Conservation (phyloP, 805 yeast genomes). For the Candida taoyuanica region DNA sequence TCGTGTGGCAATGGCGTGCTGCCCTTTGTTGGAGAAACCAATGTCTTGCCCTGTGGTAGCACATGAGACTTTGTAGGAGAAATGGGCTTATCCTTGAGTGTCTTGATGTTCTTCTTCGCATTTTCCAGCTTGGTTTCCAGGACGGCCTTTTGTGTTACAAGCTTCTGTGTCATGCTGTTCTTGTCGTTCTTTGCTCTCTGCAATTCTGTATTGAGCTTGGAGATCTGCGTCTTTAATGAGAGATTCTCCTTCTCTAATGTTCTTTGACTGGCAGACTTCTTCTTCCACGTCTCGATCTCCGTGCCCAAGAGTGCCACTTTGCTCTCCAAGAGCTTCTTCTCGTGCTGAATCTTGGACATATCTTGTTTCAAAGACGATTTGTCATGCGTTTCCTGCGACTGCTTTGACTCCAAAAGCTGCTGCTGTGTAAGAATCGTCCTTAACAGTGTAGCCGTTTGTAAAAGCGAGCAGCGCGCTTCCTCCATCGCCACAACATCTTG, state of each 20-base stretch:
- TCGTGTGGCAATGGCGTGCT: constrained; percentile 6
- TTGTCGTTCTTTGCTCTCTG: constrained; percentile 28
- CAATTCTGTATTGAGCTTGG: constrained; percentile 31
- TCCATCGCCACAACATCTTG: constrained; percentile 13
- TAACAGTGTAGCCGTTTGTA: constrained; percentile 19
- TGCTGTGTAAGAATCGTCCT: constrained; percentile 20
- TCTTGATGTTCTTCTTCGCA: constrained; percentile 30
- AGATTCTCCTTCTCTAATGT: constrained; percentile 28
- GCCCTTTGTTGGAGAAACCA: constrained; percentile 17
- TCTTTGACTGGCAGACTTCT: constrained; percentile 16
- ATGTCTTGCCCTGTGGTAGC: too few species aligned
- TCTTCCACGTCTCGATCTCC: constrained; percentile 26
- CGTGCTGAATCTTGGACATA: constrained; percentile 17
- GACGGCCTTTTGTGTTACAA: constrained; percentile 31
- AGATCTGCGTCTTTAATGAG: constrained; percentile 32
- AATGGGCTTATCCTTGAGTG: constrained; percentile 19
- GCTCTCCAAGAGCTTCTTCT: constrained; percentile 22
- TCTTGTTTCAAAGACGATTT: constrained; percentile 20
- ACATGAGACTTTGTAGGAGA: constrained; percentile 10
- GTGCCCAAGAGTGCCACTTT: constrained; percentile 13
- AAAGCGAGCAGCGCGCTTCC: constrained; percentile 15
- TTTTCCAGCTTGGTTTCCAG: constrained; percentile 32
- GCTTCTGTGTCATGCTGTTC: constrained; percentile 29
- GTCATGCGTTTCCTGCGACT: constrained; percentile 13
- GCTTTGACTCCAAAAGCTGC: constrained; percentile 9